A percentile compares a stretch with the other conserved stretches of the same genome.
Conservation (phyloP, 192 early-diverging fungal species). For the Backusella australiensis region DNA sequence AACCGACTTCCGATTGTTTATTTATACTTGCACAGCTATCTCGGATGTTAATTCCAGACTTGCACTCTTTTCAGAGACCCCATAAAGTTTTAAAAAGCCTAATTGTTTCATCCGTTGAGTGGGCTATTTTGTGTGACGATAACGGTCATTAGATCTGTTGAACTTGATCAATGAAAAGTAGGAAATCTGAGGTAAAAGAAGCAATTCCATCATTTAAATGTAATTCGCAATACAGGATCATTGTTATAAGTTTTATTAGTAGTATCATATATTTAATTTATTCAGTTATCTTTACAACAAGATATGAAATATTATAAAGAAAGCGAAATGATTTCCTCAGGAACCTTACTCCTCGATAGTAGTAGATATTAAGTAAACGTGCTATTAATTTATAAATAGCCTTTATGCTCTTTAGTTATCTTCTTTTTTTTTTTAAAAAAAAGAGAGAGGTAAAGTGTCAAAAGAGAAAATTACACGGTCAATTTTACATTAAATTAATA, state of each 20-base stretch:
- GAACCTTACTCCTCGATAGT: background rate
- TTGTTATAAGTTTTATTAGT: too few relatives aligned
- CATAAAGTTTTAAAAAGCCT: background rate
- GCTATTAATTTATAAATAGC: too few relatives aligned
- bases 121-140: background rate
- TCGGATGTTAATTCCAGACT: background rate
- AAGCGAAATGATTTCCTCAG: background rate
- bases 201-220: too few relatives aligned
- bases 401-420: too few relatives aligned
- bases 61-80: background rate
- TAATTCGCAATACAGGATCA: too few relatives aligned
- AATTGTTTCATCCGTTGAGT: slow-evolving; percentile 36
- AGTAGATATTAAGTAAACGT: too few relatives aligned
- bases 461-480: background rate
- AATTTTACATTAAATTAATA: background rate
- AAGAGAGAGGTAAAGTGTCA: background rate
- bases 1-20: background rate
- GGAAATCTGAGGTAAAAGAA: too few relatives aligned
- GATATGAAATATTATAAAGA: background rate
- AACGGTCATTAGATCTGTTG: background rate
- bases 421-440: background rate
- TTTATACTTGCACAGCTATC: background rate
- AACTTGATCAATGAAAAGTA: background rate
- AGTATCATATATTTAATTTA: background rate
- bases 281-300: background rate